phyloP scores from a whole-genome alignment of 2,329 filamentous ascomycete species.

The Cladosporium velox region DNA sequence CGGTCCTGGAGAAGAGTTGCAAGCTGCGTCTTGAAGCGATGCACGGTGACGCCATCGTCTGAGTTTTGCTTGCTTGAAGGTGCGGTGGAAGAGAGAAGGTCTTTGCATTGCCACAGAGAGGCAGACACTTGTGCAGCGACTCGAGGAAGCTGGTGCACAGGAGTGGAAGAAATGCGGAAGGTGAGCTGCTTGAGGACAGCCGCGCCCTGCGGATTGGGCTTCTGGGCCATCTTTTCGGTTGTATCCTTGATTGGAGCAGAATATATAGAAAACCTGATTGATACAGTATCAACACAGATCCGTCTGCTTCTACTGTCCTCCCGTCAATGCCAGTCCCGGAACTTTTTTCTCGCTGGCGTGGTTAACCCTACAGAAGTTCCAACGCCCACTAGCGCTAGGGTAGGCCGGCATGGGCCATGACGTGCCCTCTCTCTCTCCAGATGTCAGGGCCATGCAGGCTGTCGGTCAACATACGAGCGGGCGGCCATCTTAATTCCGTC shows the following conservation, averaged over 20 bases:
- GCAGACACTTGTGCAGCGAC: constrained; percentile 69
- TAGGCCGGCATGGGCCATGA: neutral
- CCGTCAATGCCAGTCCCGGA: neutral
- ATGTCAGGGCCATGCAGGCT: constrained; percentile 3
- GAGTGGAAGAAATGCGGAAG: constrained; percentile 69
- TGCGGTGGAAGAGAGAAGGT: constrained; percentile 64
- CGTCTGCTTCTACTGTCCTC: neutral
- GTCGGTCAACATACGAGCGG: constrained; percentile 2
- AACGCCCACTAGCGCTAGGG: neutral
- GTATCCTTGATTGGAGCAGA: neutral
- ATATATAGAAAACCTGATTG: neutral
- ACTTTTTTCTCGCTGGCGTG: constrained; percentile 4
- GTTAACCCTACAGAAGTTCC: neutral
- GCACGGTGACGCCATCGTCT: constrained; percentile 69
- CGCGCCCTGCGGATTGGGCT: constrained; percentile 22
- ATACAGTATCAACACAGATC: neutral
- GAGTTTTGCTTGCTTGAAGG: constrained; percentile 60
- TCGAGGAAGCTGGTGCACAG: constrained; percentile 71
- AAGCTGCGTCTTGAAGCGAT: constrained; percentile 79
- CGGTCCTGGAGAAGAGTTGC: constrained; percentile 77
- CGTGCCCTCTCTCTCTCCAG: neutral
- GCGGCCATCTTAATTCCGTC: neutral
- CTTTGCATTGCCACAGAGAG: constrained; percentile 55
- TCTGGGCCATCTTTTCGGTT: constrained; percentile 2
- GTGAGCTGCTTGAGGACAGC: constrained; percentile 54